These are phyloP conservation scores for Aspergillus sp. DNA, from an alignment of 2,329 filamentous ascomycete genomes.

Conservation along the genomic window DNA sequence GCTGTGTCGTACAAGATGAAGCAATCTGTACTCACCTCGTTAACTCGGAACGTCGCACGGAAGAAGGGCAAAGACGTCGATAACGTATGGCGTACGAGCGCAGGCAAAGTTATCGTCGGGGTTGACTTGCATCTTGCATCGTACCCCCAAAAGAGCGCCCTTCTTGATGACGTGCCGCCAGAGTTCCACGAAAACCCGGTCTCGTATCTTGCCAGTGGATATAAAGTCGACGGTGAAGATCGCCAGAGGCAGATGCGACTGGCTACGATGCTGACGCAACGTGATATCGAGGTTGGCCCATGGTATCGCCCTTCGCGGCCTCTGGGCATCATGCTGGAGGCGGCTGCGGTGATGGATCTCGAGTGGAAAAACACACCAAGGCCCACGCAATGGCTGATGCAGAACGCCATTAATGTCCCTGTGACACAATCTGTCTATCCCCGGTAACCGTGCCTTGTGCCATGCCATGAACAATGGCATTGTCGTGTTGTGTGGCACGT, in stretches of 20 bases:
- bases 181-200: conserved; percentile 27
- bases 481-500: not conserved
- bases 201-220: conserved; percentile 20
- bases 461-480: not conserved
- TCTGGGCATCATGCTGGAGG: conserved; percentile 33
- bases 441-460: not conserved
- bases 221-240: conserved; percentile 16
- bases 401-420: conserved; percentile 34
- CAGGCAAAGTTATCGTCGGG: conserved; percentile 35
- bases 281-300: conserved; percentile 26
- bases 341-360: conserved; percentile 31
- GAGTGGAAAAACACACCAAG: conserved; percentile 27
- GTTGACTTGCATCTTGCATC: conserved; percentile 19
- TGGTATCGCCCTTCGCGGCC: conserved; percentile 20
- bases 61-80: conserved; percentile 12
- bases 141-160: conserved; percentile 7
- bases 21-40: conserved; percentile 26
- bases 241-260: conserved; percentile 26
- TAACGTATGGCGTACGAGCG: conserved; percentile 20
- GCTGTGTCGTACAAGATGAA: conserved; percentile 34
- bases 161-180: conserved; percentile 21
- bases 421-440: conserved; percentile 10
- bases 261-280: conserved; percentile 24
- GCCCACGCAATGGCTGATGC: conserved; percentile 27
- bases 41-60: conserved; percentile 23